A percentile compares a stretch with the other conserved stretches of the same genome.
Evolutionary conservation across 2,329 filamentous ascomycete genomes (phyloP).

Genomic region (Stachybotrys chlorohalonatus): DNA sequence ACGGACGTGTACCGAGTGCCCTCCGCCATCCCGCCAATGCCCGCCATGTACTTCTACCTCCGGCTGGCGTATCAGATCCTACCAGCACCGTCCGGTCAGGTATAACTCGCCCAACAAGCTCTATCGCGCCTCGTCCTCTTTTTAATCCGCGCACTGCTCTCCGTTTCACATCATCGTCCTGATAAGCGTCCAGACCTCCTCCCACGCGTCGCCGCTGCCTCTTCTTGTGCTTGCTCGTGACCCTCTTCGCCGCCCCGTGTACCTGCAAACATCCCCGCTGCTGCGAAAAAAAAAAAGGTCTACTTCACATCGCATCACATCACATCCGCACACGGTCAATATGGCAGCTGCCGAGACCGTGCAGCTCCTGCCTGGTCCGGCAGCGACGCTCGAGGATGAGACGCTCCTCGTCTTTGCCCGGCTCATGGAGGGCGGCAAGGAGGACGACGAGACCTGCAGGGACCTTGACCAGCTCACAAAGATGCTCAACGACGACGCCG

Average conservation of each 20-base stretch:
- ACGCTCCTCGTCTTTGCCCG: constrained; percentile 75
- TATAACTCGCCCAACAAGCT: neutral
- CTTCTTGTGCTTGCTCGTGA: neutral
- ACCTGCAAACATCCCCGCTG: too few relatives aligned
- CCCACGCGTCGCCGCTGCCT: too few relatives aligned
- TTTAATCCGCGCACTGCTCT: neutral
- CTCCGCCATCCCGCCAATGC: neutral
- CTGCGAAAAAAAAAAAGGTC: neutral
- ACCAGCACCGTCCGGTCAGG: neutral
- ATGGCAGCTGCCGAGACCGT: neutral
- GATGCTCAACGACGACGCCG: constrained; percentile 47
- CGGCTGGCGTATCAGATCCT: neutral
- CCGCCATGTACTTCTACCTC: neutral
- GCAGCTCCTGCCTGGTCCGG: constrained; percentile 15
- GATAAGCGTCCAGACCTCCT: neutral
- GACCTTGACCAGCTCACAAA: constrained; percentile 51
- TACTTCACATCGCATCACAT: neutral
- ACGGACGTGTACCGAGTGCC: neutral
- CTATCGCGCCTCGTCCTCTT: neutral
- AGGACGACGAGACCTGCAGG: constrained; percentile 61
- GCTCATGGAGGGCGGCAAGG: constrained; percentile 82
- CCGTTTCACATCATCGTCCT: neutral
- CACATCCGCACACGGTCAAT: neutral
- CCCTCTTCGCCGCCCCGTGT: too few relatives aligned
- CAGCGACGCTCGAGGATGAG: constrained; percentile 45